Percentiles rank a stretch among this genome's conserved stretches.
These are phyloP conservation scores for Aspergillus nidulans DNA, from an alignment of 495 filamentous ascomycete species.

Conservation along the genomic window DNA sequence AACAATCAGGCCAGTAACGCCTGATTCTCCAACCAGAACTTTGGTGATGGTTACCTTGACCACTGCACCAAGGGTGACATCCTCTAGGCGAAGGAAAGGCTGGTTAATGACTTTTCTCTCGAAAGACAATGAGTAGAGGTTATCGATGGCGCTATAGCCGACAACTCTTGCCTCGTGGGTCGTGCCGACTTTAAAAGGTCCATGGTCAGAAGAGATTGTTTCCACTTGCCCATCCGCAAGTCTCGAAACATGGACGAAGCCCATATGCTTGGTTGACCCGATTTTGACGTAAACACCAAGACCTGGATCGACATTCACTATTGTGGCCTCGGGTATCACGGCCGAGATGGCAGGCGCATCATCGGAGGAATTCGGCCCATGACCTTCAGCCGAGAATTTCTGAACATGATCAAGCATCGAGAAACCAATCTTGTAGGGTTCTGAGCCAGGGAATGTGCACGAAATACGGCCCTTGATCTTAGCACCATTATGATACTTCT, in stretches of 20 bases:
- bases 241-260: slow-evolving; percentile 90
- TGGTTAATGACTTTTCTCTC: slow-evolving; percentile 79
- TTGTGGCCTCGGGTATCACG: slow-evolving; percentile 67
- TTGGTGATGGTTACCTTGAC: slow-evolving; percentile 84
- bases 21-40: slow-evolving; percentile 65
- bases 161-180: slow-evolving; percentile 76
- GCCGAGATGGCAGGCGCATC: slow-evolving; percentile 66
- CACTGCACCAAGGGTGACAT: slow-evolving; percentile 74
- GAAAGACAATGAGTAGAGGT: slow-evolving; percentile 78
- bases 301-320: slow-evolving; percentile 70
- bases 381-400: slow-evolving; percentile 52
- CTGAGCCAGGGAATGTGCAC: slow-evolving; percentile 72
- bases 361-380: slow-evolving; percentile 43
- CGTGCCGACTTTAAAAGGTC: slow-evolving; percentile 71
- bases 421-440: slow-evolving; percentile 76
- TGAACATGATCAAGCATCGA: slow-evolving; percentile 81
- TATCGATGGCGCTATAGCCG: slow-evolving; percentile 82
- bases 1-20: slow-evolving; percentile 75
- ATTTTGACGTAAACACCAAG: slow-evolving; percentile 79
- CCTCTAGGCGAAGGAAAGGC: slow-evolving; percentile 82
- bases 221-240: slow-evolving; percentile 85
- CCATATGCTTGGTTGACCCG: slow-evolving; percentile 65
- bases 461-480: slow-evolving; percentile 85
- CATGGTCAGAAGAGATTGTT: slow-evolving; percentile 65
- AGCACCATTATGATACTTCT: slow-evolving; percentile 71